Evolutionary conservation across 2,329 filamentous ascomycete genomes (phyloP).

Genomic region (Aspergillaceae sp.): DNA sequence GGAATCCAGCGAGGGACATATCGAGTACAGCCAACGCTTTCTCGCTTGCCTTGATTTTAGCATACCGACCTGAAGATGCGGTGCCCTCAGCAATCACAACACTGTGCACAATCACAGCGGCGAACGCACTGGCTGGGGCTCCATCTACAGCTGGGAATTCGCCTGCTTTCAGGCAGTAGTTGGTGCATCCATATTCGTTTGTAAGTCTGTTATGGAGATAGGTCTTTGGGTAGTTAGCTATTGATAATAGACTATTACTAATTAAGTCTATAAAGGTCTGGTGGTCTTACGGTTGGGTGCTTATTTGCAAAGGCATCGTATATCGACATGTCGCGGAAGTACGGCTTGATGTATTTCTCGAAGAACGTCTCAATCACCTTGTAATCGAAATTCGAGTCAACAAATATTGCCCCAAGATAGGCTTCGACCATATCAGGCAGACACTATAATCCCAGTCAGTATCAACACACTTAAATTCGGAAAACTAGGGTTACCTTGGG

Average conservation of each 20-base stretch:
- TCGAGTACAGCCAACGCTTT: conserved; percentile 35
- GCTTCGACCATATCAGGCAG: conserved; percentile 84
- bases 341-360: conserved; percentile 60
- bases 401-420: conserved; percentile 81
- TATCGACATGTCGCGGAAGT: conserved; percentile 75
- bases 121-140: conserved; percentile 48
- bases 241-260: background rate
- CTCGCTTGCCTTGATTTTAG: conserved; percentile 51
- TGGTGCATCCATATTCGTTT: conserved; percentile 56
- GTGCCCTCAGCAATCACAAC: conserved; percentile 54
- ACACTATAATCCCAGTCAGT: conserved; percentile 31
- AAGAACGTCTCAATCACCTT: conserved; percentile 68
- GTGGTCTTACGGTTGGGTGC: conserved; percentile 57
- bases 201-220: conserved; percentile 58
- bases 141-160: conserved; percentile 40
- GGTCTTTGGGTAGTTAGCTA: conserved; percentile 39
- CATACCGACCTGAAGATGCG: conserved; percentile 60
- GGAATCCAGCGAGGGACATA: conserved; percentile 50
- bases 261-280: background rate
- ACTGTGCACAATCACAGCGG: conserved; percentile 69
- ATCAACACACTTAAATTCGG: too few species aligned
- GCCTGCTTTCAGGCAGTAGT: conserved; percentile 43
- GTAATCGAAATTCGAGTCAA: conserved; percentile 78
- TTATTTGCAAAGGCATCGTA: conserved; percentile 83
- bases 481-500: conserved; percentile 29